Evolutionary conservation across 179 eudicot genomes (phyloP), one percentile per base, ranked within the genome.

Genomic region (Spinacia oleracea): DNA sequence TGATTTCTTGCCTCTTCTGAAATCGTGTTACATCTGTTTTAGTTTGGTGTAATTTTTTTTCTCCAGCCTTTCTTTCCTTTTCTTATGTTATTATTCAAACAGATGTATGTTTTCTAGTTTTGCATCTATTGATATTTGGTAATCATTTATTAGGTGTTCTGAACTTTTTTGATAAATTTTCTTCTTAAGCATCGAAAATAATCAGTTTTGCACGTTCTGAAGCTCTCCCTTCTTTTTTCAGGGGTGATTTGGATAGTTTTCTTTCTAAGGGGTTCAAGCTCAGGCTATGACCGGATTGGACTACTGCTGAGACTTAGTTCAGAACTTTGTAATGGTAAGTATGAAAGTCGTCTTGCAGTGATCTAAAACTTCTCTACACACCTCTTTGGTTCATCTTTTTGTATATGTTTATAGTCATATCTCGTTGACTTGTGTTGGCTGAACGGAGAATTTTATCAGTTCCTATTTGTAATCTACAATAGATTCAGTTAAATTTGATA

Each of bases 201-300:
- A n/a, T n/a, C n/a, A n/a, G n/a, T n/a, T n/a, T n/a, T 43, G 63
- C 69, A 69, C 62, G 46, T 21, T 63, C 77, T 79, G 29, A 72
- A 34, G 20, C 12, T 72, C 72, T n/a, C 32, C 56, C 38, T 62
- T n/a, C n/a, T 63, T 46, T 79, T 21, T 56, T 72, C 72, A 79
- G 81, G 72, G 45, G 63, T 40, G 31, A 45, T 59, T 51, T 71
- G 32, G 81, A 58, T 72, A 65, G 62, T 23, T 79, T 79, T 48
- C 81, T 79, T 48, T 79, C 81, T 46, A 72, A 31, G 29, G 77
- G 81, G 9, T 79, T 79, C 62, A 79, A 79, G 77, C 81, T 79
- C 20, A 72, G 29, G 77, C 77, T 79, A 48, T 78, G 71, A 78
- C 69, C 55, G 15, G 25, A 43, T 45, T 25, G 35, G 32, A 40